Percentiles rank a stretch among this genome's conserved stretches.
Conservation (phyloP, 768 basidiomycete species). For the Psilocybe azurescens region DNA sequence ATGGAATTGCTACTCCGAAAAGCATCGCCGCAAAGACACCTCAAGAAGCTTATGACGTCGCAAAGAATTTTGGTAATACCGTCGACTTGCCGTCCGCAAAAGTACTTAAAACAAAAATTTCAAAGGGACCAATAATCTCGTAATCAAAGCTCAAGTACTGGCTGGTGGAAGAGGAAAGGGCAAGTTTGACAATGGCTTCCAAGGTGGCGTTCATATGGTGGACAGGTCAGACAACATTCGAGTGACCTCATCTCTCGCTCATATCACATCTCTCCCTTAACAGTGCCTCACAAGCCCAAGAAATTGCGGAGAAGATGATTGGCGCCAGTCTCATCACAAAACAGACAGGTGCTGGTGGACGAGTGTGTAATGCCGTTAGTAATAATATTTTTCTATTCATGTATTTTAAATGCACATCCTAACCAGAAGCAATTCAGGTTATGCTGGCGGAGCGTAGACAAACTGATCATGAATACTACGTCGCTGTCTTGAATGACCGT, state of each 20-base stretch:
- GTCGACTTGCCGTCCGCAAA: slow-evolving; percentile 10
- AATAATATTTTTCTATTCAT: not conserved
- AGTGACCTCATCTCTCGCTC: not conserved
- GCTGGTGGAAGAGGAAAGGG: slow-evolving; percentile 99
- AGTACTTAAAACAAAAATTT: slow-evolving; percentile 3
- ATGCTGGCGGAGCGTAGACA: slow-evolving; percentile 97
- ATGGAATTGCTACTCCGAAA: slow-evolving; percentile 95
- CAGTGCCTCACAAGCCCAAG: slow-evolving; percentile 88
- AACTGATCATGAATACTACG: slow-evolving; percentile 97
- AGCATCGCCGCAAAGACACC: slow-evolving; percentile 86
- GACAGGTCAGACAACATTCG: slow-evolving; percentile 63
- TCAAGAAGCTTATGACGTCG: slow-evolving; percentile 88
- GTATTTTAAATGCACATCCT: not conserved
- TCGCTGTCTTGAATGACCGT: slow-evolving; percentile 96
- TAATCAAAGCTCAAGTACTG: slow-evolving; percentile 98
- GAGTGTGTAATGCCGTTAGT: slow-evolving; percentile 93
- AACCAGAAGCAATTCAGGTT: slow-evolving; percentile 55
- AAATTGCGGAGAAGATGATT: slow-evolving; percentile 91
- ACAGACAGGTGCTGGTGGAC: slow-evolving; percentile 92
- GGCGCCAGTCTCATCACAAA: slow-evolving; percentile 96
- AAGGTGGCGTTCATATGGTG: slow-evolving; percentile 97
- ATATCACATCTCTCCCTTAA: not conserved
- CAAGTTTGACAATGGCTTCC: slow-evolving; percentile 92
- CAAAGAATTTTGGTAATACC: slow-evolving; percentile 81
- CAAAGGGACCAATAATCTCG: slow-evolving; percentile 76